Base-by-base conservation (phyloP, 257 asterid species). In the Cinchona pubescens region DNA sequence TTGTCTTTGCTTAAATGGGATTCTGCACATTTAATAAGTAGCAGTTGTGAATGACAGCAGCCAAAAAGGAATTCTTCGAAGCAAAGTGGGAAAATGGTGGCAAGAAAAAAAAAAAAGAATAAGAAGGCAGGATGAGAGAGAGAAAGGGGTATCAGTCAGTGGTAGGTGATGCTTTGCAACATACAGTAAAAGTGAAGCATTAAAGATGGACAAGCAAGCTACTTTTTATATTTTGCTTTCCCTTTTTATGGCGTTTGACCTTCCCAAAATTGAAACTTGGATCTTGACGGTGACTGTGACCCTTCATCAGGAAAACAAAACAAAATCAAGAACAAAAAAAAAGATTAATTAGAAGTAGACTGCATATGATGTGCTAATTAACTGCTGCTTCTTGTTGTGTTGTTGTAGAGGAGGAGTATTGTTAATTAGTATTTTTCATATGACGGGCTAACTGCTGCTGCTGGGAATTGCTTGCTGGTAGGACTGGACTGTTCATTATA, bases 71-170 rank as follows among this genome's bases (percentile, higher is more conserved):
- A 63, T 21, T 63, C 43, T 75, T 83, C 59, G 85, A 49, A 61
- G 73, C 69, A 42, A 71, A 3, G 46, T 69, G 82, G 46, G 66
- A 32, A 40, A 67, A 34, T 46, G 61, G 53, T 45, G 62, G 29
- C 30, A 67, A 49, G 46, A n/a, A 46, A 66, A 75, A 66, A 25
- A 23, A 71, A 59, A 51, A 2, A 6, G 71, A 76, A 84, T 53
- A 53, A 82, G 77, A 79, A 76, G 79, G 88, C 85, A 74, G 72
- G 87, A n/a, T n/a, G n/a, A n/a, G n/a, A n/a, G n/a, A n/a, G n/a
- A n/a, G n/a, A n/a, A n/a, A n/a, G 84, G 81, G 78, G 60, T 83
- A 73, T 80, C 81, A 40, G n/a, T n/a, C n/a, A 77, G 86, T 64
- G 82, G 83, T 84, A 74, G 87, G 85, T 84, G 81, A 78, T 68